Base-by-base conservation (phyloP, 371 early-diverging fungal species). In the Rhizopus sp. region DNA sequence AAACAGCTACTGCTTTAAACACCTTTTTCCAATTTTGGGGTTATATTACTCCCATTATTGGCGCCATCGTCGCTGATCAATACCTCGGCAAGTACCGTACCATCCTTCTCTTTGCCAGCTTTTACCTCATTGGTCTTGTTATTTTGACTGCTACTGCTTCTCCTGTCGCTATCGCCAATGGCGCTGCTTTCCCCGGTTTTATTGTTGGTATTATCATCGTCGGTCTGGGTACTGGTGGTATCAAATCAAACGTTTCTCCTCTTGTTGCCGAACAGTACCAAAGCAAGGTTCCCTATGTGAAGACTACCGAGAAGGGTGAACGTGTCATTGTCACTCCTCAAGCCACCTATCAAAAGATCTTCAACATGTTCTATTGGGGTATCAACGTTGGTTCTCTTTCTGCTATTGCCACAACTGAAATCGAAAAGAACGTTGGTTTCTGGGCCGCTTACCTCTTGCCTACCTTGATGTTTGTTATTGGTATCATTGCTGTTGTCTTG, bases 11-110 rank as follows among this genome's bases (percentile, higher is more conserved):
- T 1, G 84, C 85, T 44, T 73, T 89, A 17, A 73, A 80, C 32
- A 88, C 89, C 46, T 84, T 88, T 46, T 95, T 95, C 77, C 76
- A 80, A 54, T 91, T 91, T 71, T 81, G 90, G 73, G 87, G 88
- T 54, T 95, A 92, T 72, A 68, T 89, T 42, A 92, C 89, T 40
- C 80, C 93, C 37, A 79, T 93, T 45, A 53, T 93, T 17, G 92
- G 94, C 56, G 94, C 92, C 37, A 62, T 90, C 17, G 63, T 93
- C 46, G 88, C 93, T 45, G 95, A 93, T 78, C 81, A 84, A 61
- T 85, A 83, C 66, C 71, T 89, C 37, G 95, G 95, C 57, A 91
- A 91, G 72, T 93, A 83, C 76, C 81, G 81, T 62, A 88, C 94
- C 12, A 93, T 93, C 29, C 49, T 90, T 17, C 40, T 85, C 32